Percentiles rank a stretch among this genome's conserved stretches.
Conservation (phyloP, 2,329 filamentous ascomycete genomes). For the Cladosporium sp. region DNA sequence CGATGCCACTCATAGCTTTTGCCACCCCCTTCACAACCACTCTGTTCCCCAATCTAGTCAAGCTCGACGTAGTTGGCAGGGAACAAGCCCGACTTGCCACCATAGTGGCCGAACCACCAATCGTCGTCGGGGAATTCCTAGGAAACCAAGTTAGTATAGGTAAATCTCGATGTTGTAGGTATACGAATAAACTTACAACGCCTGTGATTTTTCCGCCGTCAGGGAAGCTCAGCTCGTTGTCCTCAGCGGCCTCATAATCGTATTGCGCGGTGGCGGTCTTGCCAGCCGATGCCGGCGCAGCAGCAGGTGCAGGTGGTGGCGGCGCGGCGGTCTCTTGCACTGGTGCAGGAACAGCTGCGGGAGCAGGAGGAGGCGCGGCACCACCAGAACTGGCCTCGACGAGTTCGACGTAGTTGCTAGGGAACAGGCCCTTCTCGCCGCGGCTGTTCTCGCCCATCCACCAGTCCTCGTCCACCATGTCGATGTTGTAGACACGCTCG, state of each 20-base stretch:
- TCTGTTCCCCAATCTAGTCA: conserved; percentile 33
- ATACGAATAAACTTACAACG: conserved; percentile 61
- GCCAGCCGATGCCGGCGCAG: conserved; percentile 46
- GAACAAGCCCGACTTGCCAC: conserved; percentile 81
- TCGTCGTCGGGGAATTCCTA: conserved; percentile 96
- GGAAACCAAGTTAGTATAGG: conserved; percentile 4
- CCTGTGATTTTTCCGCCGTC: conserved; percentile 81
- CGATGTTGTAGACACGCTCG: conserved; percentile 84
- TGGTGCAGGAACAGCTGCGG: conserved; percentile 40
- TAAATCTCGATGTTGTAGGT: conserved; percentile 13
- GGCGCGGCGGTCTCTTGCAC: conserved; percentile 31
- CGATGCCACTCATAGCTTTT: background rate
- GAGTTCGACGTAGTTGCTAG: conserved; percentile 94
- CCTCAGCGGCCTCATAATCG: conserved; percentile 95
- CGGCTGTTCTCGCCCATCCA: conserved; percentile 90
- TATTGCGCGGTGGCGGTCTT: conserved; percentile 79
- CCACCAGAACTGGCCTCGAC: conserved; percentile 52
- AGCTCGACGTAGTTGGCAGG: conserved; percentile 54
- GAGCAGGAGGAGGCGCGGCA: conserved; percentile 44
- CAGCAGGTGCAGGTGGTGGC: conserved; percentile 26
- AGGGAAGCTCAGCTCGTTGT: conserved; percentile 83
- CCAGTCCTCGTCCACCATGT: conserved; percentile 98
- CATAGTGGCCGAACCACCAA: conserved; percentile 93
- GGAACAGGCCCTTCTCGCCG: conserved; percentile 88
- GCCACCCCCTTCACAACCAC: background rate